Conservation (phyloP, 2,329 filamentous ascomycete genomes). For the Verticillium alfalfae region DNA sequence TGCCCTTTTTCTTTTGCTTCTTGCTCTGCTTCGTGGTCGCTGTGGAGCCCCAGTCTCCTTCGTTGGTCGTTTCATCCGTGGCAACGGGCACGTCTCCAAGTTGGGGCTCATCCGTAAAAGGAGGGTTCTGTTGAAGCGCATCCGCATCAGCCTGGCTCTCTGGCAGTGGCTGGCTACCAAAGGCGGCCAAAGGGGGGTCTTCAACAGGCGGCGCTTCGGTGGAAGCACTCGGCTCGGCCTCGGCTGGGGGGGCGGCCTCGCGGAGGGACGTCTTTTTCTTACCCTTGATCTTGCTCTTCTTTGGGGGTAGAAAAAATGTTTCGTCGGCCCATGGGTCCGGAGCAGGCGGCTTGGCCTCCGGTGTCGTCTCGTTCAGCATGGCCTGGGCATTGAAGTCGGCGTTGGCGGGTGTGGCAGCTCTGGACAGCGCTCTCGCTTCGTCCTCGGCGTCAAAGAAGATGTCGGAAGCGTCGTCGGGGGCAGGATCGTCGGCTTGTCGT, state of each 20-base stretch:
- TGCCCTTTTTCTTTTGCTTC: slow-evolving; percentile 5
- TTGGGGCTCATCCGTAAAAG: background rate
- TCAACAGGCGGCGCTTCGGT: background rate
- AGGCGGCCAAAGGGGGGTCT: background rate
- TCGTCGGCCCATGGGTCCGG: background rate
- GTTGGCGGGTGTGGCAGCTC: background rate
- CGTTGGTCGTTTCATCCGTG: background rate
- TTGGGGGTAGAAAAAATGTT: background rate
- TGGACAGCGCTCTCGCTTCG: background rate
- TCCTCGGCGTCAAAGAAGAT: slow-evolving; percentile 1
- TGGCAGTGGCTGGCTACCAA: background rate
- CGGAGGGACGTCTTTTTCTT: background rate
- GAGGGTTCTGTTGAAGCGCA: background rate
- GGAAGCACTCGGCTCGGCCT: background rate
- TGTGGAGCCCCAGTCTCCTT: background rate
- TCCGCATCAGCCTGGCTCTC: background rate
- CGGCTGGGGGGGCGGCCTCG: slow-evolving; percentile 1
- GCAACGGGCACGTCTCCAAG: background rate
- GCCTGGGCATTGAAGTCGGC: background rate
- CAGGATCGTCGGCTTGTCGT: background rate
- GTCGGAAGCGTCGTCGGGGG: background rate
- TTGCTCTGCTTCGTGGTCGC: slow-evolving; percentile 4
- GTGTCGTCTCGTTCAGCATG: background rate
- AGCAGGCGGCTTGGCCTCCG: background rate
- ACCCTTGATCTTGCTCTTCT: slow-evolving; percentile 1